Evolutionary conservation across 352 stramenopile genomes (phyloP), one percentile per base, ranked within the genome.

Genomic region (Aphanomyces invadans): DNA sequence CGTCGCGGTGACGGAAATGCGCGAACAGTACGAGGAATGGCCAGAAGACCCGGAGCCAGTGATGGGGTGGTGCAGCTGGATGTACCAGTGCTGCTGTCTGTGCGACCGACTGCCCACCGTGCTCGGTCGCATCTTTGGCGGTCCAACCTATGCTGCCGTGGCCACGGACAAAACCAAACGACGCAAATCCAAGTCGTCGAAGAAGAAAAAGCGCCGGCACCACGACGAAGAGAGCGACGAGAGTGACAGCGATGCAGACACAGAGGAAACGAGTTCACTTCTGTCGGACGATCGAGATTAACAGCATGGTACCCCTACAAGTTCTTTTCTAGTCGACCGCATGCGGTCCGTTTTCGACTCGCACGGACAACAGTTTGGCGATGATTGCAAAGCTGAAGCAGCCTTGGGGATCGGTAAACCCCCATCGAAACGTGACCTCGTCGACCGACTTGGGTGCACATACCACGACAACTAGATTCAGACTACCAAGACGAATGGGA

Each of bases 91-190:
- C 62, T 78, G 78, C 46, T 92, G 83, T 68, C 79, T 78, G 29
- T 92, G 83, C 55, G 80, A 89, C 66, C 90, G 81, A 42, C 70
- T 92, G 9, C 77, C 89, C 23, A 83, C 83, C 3, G 90, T 80
- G 66, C 63, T 92, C 32, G 73, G 78, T n/a, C 57, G 89, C 26
- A 57, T 90, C n/a, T 75, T 76, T 29, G 72, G 71, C 25, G 83
- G 83, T 12, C 81, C 83, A 12, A 89, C 83, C 39, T 92, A 92
- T 73, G 75, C 79, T 55, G 26, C 23, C 15, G 55, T 64, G 3
- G 25, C 10, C 36, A 69, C 70, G 25, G 73, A 81, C 60, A 65
- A 65, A 17, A 59, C 73, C 32, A 70, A 62, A 15, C 7, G 7
- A 42, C 36, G 36, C 7, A 42, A 42, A 42, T n/a, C n/a, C n/a